phyloP scores from a whole-genome alignment of 495 filamentous ascomycete species.

The Trichoderma erinaceum region DNA sequence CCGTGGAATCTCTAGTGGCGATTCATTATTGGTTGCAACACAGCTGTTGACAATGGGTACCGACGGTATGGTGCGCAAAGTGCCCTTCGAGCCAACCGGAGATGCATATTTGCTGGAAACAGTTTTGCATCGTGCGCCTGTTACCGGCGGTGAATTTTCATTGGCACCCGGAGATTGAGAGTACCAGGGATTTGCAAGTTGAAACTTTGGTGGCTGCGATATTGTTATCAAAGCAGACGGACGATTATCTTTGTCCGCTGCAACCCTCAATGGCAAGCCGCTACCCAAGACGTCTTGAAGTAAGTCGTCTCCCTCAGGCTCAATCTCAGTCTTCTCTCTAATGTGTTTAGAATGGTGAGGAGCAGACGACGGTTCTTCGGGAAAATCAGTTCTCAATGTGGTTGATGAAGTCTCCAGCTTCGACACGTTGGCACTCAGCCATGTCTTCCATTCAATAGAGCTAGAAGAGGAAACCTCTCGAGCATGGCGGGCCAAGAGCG shows the following conservation, averaged over 20 bases:
- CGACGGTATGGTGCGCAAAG: background rate
- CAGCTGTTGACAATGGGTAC: background rate
- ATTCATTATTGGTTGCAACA: conserved; percentile 34
- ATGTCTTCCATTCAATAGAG: conserved; percentile 49
- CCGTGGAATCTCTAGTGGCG: conserved; percentile 18
- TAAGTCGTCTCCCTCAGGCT: conserved; percentile 40
- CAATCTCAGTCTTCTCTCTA: conserved; percentile 55
- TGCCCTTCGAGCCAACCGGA: background rate
- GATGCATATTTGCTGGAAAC: background rate
- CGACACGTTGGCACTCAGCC: conserved; percentile 45
- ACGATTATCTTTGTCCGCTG: background rate
- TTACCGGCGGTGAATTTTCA: background rate
- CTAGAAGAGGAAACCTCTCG: conserved; percentile 31
- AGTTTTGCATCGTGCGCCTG: background rate
- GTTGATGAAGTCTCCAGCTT: conserved; percentile 38
- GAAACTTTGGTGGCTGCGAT: background rate
- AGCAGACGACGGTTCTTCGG: conserved; percentile 34
- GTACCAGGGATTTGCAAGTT: background rate
- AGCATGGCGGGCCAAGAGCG: background rate
- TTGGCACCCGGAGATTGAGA: background rate
- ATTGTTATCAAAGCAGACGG: background rate
- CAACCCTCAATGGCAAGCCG: background rate
- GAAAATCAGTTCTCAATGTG: conserved; percentile 24
- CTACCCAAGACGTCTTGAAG: conserved; percentile 12
- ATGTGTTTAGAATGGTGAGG: conserved; percentile 43